phyloP scores from a whole-genome alignment of 2,329 filamentous ascomycete species.

The Hypoxylon sp. region DNA sequence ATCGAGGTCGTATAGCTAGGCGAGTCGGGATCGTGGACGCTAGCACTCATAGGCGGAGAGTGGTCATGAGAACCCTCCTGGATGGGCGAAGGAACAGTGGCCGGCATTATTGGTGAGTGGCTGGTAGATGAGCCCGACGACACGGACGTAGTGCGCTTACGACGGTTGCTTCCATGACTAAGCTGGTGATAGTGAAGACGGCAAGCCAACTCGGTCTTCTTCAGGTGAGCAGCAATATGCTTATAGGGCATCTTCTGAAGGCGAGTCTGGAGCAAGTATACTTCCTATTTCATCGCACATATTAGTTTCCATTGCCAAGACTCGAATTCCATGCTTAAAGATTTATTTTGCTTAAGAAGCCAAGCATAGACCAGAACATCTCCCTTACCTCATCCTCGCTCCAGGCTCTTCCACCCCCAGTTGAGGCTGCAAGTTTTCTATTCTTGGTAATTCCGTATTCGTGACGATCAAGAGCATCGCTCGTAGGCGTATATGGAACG shows the following conservation, averaged over 20 bases:
- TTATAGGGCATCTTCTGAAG: constrained; percentile 93
- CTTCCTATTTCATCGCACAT: constrained; percentile 67
- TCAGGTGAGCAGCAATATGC: constrained; percentile 85
- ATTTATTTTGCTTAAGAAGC: constrained; percentile 4
- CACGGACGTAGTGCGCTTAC: constrained; percentile 79
- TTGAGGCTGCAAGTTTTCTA: constrained; percentile 73
- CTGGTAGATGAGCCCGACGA: constrained; percentile 72
- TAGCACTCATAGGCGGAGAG: constrained; percentile 61
- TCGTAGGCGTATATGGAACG: constrained; percentile 62
- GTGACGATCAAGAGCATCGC: constrained; percentile 68
- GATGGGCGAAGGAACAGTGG: constrained; percentile 64
- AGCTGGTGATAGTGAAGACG: constrained; percentile 90
- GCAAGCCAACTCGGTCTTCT: constrained; percentile 90
- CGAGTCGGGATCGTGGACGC: constrained; percentile 60
- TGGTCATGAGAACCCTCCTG: constrained; percentile 62
- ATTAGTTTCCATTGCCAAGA: constrained; percentile 27
- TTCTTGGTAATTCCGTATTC: constrained; percentile 73
- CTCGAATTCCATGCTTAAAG: not conserved
- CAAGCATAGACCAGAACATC: constrained; percentile 9
- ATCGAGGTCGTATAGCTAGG: constrained; percentile 58
- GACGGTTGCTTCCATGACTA: constrained; percentile 83
- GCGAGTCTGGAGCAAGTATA: constrained; percentile 85
- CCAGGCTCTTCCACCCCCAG: constrained; percentile 83
- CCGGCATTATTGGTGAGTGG: constrained; percentile 64
- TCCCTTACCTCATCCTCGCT: constrained; percentile 82